These are phyloP conservation scores for Solidago caesia DNA, from an alignment of 129 eudicot genomes.

Conservation along the genomic window DNA sequence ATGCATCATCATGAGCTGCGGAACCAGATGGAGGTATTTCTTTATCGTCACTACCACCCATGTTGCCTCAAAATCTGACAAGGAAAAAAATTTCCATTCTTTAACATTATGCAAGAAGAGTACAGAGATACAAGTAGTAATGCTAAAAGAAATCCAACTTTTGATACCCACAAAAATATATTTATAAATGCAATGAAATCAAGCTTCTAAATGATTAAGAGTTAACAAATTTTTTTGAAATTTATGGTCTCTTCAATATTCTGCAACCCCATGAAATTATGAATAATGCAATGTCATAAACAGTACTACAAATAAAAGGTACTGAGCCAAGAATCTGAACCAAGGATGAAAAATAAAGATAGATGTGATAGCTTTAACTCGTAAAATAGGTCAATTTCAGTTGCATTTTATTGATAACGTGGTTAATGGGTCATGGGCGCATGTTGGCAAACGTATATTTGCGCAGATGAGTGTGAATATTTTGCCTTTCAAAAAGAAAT, in stretches of 20 bases:
- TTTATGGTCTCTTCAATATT: slow-evolving; percentile 9
- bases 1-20: slow-evolving; percentile 35
- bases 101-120: slow-evolving; percentile 2
- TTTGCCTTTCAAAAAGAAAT: no score
- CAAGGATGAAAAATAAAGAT: no score
- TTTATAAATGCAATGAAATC: background rate
- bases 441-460: no score
- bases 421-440: no score
- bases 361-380: no score
- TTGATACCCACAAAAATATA: background rate
- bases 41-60: slow-evolving; percentile 46
- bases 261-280: slow-evolving; percentile 9
- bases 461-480: no score
- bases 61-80: slow-evolving; percentile 30
- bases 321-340: no score
- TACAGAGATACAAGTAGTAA: background rate
- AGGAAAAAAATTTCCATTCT: background rate
- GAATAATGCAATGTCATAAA: slow-evolving; percentile 17
- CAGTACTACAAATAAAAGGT: background rate
- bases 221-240: background rate
- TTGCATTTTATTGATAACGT: no score
- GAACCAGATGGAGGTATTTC: slow-evolving; percentile 43
- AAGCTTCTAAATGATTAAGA: slow-evolving; percentile 21
- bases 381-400: no score
- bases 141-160: background rate